Conservation (phyloP, 2,329 filamentous ascomycete genomes). For the Alternaria brassicicola region DNA sequence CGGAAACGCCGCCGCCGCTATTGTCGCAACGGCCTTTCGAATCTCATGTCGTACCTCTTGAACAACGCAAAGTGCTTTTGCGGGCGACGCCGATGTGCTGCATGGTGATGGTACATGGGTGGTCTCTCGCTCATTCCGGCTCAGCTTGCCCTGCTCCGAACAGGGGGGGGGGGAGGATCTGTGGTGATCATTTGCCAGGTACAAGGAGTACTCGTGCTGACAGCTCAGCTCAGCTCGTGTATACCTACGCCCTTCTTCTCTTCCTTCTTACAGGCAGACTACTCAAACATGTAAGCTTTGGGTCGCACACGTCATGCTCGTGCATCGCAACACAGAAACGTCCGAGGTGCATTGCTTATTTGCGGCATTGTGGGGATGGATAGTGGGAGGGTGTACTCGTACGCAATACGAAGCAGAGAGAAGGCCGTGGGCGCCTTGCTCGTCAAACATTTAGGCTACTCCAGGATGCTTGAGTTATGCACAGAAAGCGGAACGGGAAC, state of each 20-base stretch:
- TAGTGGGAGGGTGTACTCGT: neutral
- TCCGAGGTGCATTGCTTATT: neutral
- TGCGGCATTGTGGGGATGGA: neutral
- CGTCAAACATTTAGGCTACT: neutral
- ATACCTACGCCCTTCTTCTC: neutral
- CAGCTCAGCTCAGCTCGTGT: slow-evolving; percentile 1
- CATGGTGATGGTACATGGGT: neutral
- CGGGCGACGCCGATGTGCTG: neutral
- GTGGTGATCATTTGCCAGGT: slow-evolving; percentile 28
- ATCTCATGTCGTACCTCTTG: neutral
- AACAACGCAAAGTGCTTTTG: neutral
- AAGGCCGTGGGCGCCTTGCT: neutral
- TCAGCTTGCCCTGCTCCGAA: slow-evolving; percentile 10
- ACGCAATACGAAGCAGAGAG: neutral
- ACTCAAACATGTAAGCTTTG: too few relatives aligned
- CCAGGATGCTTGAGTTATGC: neutral
- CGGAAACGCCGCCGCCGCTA: neutral
- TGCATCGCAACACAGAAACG: neutral
- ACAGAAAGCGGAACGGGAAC: neutral
- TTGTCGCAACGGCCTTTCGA: neutral
- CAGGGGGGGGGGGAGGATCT: too few relatives aligned
- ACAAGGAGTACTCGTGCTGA: slow-evolving; percentile 10
- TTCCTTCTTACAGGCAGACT: neutral
- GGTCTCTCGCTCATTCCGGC: slow-evolving; percentile 4
- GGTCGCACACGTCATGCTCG: neutral